A percentile compares a stretch with the other conserved stretches of the same genome.
Conservation (phyloP, 1,139 yeast species). For the Candida sp. region DNA sequence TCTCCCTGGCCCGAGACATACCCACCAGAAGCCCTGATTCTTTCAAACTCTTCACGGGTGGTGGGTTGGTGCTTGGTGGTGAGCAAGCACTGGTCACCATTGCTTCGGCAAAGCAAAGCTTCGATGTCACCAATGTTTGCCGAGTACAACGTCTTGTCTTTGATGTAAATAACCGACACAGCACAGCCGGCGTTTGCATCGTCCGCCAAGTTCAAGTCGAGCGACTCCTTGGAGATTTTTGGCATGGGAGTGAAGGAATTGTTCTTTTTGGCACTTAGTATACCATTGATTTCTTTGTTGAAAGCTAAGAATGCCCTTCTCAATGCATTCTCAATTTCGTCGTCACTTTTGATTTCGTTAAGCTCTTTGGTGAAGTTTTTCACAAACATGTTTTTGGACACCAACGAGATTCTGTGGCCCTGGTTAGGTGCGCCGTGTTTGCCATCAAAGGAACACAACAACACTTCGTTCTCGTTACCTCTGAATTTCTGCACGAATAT, state of each 20-base stretch:
- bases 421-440: constrained; percentile 57
- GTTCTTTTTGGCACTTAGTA: constrained; percentile 39
- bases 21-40: constrained; percentile 93
- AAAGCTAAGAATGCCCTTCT: constrained; percentile 78
- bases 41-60: constrained; percentile 75
- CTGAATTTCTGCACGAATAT: constrained; percentile 87
- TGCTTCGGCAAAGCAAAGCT: constrained; percentile 77
- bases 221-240: constrained; percentile 43
- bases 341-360: constrained; percentile 46
- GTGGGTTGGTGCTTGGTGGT: constrained; percentile 90
- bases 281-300: constrained; percentile 74
- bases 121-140: constrained; percentile 94
- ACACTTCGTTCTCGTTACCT: constrained; percentile 73
- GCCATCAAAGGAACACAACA: constrained; percentile 90
- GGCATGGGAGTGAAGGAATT: constrained; percentile 28
- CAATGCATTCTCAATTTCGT: constrained; percentile 66
- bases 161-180: constrained; percentile 79
- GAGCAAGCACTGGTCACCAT: constrained; percentile 77
- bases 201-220: constrained; percentile 46
- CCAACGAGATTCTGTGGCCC: constrained; percentile 74
- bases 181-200: constrained; percentile 89
- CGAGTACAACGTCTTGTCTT: constrained; percentile 70
- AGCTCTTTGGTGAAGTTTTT: constrained; percentile 68
- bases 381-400: constrained; percentile 76
- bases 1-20: constrained; percentile 86